Conservation (phyloP, 139 green algal species). For the Coccomyxa sp. region DNA sequence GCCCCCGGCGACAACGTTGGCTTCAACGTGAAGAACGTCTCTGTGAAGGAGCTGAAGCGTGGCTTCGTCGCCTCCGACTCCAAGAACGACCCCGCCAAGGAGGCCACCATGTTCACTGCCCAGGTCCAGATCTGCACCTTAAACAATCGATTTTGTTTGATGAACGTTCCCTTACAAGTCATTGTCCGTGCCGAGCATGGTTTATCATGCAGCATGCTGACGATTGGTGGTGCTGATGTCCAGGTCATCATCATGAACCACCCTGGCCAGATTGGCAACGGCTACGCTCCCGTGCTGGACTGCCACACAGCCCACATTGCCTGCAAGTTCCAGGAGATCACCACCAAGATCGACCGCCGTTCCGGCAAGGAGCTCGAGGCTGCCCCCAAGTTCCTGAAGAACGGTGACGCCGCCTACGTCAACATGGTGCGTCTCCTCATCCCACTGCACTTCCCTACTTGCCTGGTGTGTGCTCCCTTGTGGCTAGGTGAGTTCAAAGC, state of each 20-base stretch:
- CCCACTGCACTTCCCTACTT: too few species aligned
- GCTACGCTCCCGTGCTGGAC: slow-evolving; percentile 62
- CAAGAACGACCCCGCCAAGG: slow-evolving; percentile 63
- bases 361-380: slow-evolving; percentile 71
- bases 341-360: slow-evolving; percentile 57
- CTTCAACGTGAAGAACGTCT: slow-evolving; percentile 98
- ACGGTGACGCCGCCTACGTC: slow-evolving; percentile 58
- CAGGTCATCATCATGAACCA: slow-evolving; percentile 70
- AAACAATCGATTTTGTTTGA: neutral
- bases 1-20: slow-evolving; percentile 97
- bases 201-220: neutral
- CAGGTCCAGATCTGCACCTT: slow-evolving; percentile 18
- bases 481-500: too few species aligned
- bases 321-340: slow-evolving; percentile 62
- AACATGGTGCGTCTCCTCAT: slow-evolving; percentile 35
- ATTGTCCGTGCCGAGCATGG: neutral
- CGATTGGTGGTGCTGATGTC: neutral
- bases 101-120: slow-evolving; percentile 52
- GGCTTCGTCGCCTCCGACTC: slow-evolving; percentile 62
- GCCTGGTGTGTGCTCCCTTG: too few species aligned
- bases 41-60: slow-evolving; percentile 55
- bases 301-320: slow-evolving; percentile 71
- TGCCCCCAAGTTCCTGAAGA: slow-evolving; percentile 62
- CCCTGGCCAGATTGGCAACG: slow-evolving; percentile 53
- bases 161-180: neutral